These are phyloP conservation scores for Pseudonitzschia multistriata DNA, from an alignment of 108 stramenopile genomes.

Conservation along the genomic window DNA sequence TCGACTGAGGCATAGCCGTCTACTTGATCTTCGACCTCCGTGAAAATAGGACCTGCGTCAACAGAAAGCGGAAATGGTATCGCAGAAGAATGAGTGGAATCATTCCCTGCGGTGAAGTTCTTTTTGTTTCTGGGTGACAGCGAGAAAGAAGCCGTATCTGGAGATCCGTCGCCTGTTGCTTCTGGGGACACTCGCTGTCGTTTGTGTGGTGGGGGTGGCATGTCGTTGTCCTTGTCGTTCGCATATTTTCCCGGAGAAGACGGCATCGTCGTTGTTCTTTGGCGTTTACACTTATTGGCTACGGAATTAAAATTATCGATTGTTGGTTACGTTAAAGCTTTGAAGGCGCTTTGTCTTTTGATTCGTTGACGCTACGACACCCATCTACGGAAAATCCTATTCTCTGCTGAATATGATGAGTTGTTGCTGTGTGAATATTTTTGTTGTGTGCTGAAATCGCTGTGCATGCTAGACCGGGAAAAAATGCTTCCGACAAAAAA, in stretches of 20 bases:
- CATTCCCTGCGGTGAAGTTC: neutral
- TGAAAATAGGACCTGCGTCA: neutral
- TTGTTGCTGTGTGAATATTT: too few species aligned
- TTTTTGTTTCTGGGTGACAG: neutral
- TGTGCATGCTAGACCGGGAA: too few species aligned
- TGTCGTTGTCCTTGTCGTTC: neutral
- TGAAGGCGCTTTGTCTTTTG: too few species aligned
- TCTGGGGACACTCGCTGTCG: conserved; percentile 1
- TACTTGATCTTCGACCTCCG: neutral
- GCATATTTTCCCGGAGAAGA: too few species aligned
- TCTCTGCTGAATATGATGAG: too few species aligned
- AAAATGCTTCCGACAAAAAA: too few species aligned
- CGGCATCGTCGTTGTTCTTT: neutral
- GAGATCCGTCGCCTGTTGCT: neutral
- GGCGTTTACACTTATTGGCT: too few species aligned
- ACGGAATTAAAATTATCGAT: too few species aligned
- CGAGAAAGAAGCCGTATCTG: neutral
- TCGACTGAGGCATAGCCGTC: conserved; percentile 15
- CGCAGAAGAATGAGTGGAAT: neutral
- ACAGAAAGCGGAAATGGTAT: neutral
- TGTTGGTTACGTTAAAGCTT: too few species aligned
- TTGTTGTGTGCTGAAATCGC: too few species aligned
- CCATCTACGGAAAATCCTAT: too few species aligned
- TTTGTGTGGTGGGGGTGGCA: conserved; percentile 6
- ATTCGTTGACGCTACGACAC: too few species aligned